Base-by-base conservation (phyloP, 257 asterid species). In the Solanum medicagineum region DNA sequence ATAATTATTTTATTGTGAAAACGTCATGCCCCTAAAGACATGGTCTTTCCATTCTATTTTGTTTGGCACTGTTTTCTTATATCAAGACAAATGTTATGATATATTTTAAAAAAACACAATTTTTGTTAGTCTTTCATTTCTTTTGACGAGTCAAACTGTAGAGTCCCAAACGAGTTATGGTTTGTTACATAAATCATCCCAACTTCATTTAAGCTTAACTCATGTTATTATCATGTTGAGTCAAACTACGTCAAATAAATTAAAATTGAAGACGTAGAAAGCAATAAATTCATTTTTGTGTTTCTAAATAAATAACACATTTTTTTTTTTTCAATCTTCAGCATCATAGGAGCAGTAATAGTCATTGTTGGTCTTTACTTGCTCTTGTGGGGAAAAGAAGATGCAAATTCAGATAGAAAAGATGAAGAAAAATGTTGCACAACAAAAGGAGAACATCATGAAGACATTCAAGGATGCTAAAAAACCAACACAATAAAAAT, bases 361-460 rank as follows among this genome's bases (percentile, higher is more conserved):
- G 94, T 93, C 29, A 84, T 93, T 32, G 57, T 86, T 47, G 98
- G 98, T 4, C 92, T 95, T 55, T 95, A 93, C 83, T 63, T 93
- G 92, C 94, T 93, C 7, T 75, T 95, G 17, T 95, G 97, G 98
- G 98, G 98, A 80, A 95, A 93, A 88, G 95, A 93, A 88, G 97
- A 91, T 65, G 42, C 63, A 57, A 89, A 85, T 17, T 56, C 89
- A 87, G 85, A 81, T 53, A 84, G 15, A 84, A 90, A 75, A 57
- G 81, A 57, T 85, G 85, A 87, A 84, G 94, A 88, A 85, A 74
- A 84, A 42, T 36, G 81, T 8, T 19, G 14, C 24, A 66, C 51
- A 54, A 71, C 80, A 11, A 45, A 60, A 56, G 57, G 2, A 15
- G 84, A 88, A 77, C 63, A 86, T 22, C 22, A 55, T 49, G 90